Evolutionary conservation across 768 basidiomycete genomes (phyloP).

Genomic region (Pulveroboletus sp.): DNA sequence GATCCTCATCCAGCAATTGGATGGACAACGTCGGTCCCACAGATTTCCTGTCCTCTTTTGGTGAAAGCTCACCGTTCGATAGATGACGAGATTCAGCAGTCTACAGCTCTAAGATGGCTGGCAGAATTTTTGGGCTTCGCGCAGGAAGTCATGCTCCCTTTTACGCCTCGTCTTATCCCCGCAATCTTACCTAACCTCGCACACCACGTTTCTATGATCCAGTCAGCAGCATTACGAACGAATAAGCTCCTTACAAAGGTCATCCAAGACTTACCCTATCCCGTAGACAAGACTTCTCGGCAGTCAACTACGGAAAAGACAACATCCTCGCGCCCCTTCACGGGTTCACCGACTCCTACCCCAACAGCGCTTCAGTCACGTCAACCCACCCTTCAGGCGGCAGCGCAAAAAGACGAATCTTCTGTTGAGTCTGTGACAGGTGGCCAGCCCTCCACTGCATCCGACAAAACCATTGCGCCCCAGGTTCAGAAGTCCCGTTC

Average conservation of each 20-base stretch:
- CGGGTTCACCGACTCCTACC: conserved; percentile 55
- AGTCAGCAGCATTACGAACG: conserved; percentile 78
- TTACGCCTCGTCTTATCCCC: conserved; percentile 88
- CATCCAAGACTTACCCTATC: conserved; percentile 79
- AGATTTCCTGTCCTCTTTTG: neutral
- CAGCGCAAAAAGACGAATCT: conserved; percentile 42
- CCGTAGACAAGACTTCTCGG: conserved; percentile 44
- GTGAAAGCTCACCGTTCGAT: neutral
- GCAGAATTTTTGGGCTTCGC: conserved; percentile 85
- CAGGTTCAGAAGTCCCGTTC: conserved; percentile 28
- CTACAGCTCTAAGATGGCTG: conserved; percentile 90
- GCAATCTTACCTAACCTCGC: conserved; percentile 94
- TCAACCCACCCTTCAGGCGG: conserved; percentile 45
- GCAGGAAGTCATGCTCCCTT: conserved; percentile 89
- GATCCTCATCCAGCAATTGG: conserved; percentile 84
- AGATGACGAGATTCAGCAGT: conserved; percentile 93
- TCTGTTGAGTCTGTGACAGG: conserved; percentile 44
- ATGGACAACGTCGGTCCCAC: conserved; percentile 65
- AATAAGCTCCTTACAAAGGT: conserved; percentile 83
- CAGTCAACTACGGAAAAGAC: conserved; percentile 27
- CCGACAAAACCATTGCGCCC: conserved; percentile 40
- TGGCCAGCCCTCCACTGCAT: conserved; percentile 24
- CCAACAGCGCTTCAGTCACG: conserved; percentile 42
- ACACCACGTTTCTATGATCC: conserved; percentile 85
- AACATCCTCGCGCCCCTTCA: conserved; percentile 34